Percentiles rank a stretch among this genome's conserved stretches.
Evolutionary conservation across 2,329 filamentous ascomycete species (phyloP).

Genomic region (Magnaporthales sp.): DNA sequence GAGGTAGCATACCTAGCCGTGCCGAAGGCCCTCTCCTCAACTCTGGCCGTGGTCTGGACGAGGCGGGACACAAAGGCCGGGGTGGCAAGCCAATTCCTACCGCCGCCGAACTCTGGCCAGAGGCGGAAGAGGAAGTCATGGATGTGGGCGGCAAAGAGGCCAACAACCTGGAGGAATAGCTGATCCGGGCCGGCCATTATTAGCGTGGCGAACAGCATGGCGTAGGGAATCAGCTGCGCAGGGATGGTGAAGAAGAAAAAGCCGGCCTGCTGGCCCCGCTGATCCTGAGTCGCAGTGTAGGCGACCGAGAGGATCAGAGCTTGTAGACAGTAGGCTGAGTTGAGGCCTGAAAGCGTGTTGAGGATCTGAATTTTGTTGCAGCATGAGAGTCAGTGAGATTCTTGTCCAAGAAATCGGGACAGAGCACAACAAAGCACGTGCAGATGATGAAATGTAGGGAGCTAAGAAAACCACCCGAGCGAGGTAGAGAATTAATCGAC

Average conservation of each 20-base stretch:
- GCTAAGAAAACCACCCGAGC: slow-evolving; percentile 49
- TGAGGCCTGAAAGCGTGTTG: slow-evolving; percentile 42
- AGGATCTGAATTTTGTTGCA: slow-evolving; percentile 30
- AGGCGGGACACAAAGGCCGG: slow-evolving; percentile 63
- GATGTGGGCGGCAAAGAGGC: slow-evolving; percentile 79
- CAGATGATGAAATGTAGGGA: slow-evolving; percentile 45
- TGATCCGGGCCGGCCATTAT: slow-evolving; percentile 51
- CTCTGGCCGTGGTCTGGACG: slow-evolving; percentile 41
- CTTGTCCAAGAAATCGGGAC: not conserved
- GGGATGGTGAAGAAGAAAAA: slow-evolving; percentile 82
- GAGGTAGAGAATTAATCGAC: slow-evolving; percentile 44
- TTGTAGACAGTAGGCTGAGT: slow-evolving; percentile 38
- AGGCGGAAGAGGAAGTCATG: slow-evolving; percentile 85
- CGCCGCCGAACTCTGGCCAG: slow-evolving; percentile 83
- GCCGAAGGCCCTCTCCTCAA: slow-evolving; percentile 48
- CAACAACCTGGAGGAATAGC: slow-evolving; percentile 59
- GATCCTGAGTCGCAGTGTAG: slow-evolving; percentile 83
- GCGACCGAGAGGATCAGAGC: slow-evolving; percentile 70
- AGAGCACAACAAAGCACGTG: slow-evolving; percentile 8
- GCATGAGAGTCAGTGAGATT: not conserved
- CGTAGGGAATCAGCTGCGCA: slow-evolving; percentile 70
- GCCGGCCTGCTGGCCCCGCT: slow-evolving; percentile 63
- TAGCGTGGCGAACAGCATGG: slow-evolving; percentile 67
- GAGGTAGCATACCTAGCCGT: slow-evolving; percentile 32
- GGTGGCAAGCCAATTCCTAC: slow-evolving; percentile 66